phyloP scores from a whole-genome alignment of 768 basidiomycete species.

The Xerocomellus amylosporus region DNA sequence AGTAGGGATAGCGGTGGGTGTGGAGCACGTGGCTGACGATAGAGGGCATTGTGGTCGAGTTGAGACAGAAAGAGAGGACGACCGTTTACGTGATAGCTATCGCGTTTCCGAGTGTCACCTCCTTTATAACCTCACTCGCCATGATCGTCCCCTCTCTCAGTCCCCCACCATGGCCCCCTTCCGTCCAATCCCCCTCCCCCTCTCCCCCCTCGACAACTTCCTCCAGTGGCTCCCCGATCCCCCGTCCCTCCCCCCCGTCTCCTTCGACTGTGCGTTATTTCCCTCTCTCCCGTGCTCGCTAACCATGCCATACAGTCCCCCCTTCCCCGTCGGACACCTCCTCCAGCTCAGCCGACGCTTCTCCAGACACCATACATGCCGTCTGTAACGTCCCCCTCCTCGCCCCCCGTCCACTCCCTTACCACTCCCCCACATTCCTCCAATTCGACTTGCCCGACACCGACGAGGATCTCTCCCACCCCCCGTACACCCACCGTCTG shows the following conservation, averaged over 20 bases:
- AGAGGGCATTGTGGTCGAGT: constrained; percentile 10
- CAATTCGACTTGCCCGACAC: constrained; percentile 66
- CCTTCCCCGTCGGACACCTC: constrained; percentile 46
- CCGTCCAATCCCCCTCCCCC: neutral
- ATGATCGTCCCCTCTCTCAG: neutral
- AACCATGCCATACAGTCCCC: constrained; percentile 30
- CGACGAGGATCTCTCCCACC: constrained; percentile 67
- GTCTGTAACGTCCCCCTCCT: constrained; percentile 67
- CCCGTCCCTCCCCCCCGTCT: neutral
- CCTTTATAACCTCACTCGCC: constrained; percentile 3
- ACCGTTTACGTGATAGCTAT: constrained; percentile 1
- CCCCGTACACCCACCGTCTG: constrained; percentile 59
- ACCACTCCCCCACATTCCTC: constrained; percentile 66
- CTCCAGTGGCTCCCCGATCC: neutral
- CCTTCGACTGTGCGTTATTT: neutral
- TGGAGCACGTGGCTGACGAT: constrained; percentile 17
- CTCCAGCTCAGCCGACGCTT: constrained; percentile 22
- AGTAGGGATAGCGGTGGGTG: constrained; percentile 38
- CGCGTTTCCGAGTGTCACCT: neutral
- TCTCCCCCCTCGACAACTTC: constrained; percentile 27
- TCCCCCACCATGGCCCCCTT: neutral
- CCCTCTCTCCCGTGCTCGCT: neutral
- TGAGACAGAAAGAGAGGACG: neutral
- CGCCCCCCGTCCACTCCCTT: constrained; percentile 66
- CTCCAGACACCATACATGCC: constrained; percentile 41